phyloP scores from a whole-genome alignment of 768 basidiomycete genomes.

The Tubosaeta brunneosetosa region DNA sequence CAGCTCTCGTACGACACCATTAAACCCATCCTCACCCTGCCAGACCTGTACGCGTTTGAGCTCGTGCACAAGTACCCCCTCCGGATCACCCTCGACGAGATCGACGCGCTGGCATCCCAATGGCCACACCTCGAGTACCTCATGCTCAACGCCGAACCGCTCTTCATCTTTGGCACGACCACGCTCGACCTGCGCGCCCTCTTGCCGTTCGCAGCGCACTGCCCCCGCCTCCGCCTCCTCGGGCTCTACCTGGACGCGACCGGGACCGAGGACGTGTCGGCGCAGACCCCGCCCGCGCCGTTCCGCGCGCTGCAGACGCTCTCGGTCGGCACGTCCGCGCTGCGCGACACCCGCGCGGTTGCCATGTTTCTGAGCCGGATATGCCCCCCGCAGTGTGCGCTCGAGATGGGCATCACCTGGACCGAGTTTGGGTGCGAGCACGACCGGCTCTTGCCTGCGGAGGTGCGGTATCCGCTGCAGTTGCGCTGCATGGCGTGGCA shows the following conservation, averaged over 20 bases:
- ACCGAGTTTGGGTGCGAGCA: conserved; percentile 15
- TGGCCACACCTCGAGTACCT: conserved; percentile 45
- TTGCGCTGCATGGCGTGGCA: conserved; percentile 37
- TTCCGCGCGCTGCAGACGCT: conserved; percentile 27
- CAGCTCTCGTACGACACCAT: conserved; percentile 35
- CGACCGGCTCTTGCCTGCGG: conserved; percentile 7
- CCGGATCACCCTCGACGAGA: conserved; percentile 36
- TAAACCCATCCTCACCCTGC: conserved; percentile 32
- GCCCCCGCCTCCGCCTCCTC: conserved; percentile 33
- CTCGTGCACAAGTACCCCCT: conserved; percentile 29
- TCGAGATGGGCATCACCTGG: conserved; percentile 52
- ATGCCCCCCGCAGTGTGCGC: conserved; percentile 38
- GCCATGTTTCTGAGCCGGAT: conserved; percentile 53
- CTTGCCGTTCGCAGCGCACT: conserved; percentile 38
- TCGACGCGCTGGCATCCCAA: conserved; percentile 41
- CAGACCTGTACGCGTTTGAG: conserved; percentile 32
- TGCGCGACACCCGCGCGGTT: conserved; percentile 39
- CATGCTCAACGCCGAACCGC: conserved; percentile 45
- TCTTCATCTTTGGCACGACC: conserved; percentile 17
- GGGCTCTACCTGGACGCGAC: conserved; percentile 37
- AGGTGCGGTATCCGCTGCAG: conserved; percentile 5
- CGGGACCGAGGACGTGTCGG: conserved; percentile 14
- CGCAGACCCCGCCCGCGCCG: conserved; percentile 5
- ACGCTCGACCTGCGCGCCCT: conserved; percentile 37
- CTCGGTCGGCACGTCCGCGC: conserved; percentile 48